Percentiles rank a stretch among this genome's conserved stretches.
Evolutionary conservation across 106 monocot genomes (phyloP).

Genomic region (Acanthochlamys bracteata): DNA sequence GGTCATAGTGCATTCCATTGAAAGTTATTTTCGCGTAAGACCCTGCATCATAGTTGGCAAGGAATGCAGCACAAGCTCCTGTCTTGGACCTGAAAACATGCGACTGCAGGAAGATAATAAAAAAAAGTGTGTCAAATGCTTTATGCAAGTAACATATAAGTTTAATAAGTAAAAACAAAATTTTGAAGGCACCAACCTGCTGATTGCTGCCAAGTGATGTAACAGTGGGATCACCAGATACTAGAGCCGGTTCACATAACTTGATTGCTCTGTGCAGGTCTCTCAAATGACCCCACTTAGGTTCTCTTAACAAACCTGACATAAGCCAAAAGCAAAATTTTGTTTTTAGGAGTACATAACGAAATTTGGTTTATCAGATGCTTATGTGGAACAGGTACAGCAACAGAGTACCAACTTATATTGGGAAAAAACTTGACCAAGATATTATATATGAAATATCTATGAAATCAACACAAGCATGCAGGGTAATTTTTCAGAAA

Average conservation of each 20-base stretch:
- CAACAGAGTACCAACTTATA: too few relatives aligned
- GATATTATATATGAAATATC: too few relatives aligned
- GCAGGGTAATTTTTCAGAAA: too few relatives aligned
- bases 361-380: too few relatives aligned
- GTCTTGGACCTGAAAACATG: conserved; percentile 28
- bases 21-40: conserved; percentile 27
- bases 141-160: neutral
- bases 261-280: conserved; percentile 38
- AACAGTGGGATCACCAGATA: conserved; percentile 24
- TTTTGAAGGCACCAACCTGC: conserved; percentile 14
- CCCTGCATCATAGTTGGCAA: conserved; percentile 23
- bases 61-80: conserved; percentile 31
- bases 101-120: conserved; percentile 9
- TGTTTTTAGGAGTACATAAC: too few relatives aligned
- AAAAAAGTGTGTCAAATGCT: neutral
- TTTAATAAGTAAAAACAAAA: neutral
- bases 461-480: too few relatives aligned
- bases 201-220: conserved; percentile 18
- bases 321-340: too few relatives aligned
- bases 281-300: conserved; percentile 43
- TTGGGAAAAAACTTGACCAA: too few relatives aligned
- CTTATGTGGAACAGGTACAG: too few relatives aligned
- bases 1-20: conserved; percentile 25
- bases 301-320: conserved; percentile 29
- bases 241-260: conserved; percentile 28